Conservation (phyloP, 2,329 filamentous ascomycete species). For the Rutstroemia sp. region DNA sequence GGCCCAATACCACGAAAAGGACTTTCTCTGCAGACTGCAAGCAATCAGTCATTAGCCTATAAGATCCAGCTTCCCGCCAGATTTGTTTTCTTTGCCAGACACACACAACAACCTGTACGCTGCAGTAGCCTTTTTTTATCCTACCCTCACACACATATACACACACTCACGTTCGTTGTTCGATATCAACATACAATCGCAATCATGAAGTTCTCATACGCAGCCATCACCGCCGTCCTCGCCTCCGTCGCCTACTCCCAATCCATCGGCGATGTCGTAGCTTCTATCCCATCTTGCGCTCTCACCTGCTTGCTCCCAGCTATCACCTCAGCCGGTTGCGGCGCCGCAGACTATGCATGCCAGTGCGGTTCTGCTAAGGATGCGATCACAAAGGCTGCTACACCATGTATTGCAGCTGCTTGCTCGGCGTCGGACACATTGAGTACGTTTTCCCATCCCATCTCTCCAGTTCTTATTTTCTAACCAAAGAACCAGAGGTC, state of each 20-base stretch:
- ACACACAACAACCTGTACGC: background rate
- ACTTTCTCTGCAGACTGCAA: background rate
- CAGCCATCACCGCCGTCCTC: constrained; percentile 9
- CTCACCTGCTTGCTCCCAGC: constrained; percentile 17
- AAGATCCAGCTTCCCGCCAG: background rate
- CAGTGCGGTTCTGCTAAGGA: constrained; percentile 16
- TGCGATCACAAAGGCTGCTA: constrained; percentile 15
- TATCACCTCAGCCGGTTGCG: constrained; percentile 15
- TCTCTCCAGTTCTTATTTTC: background rate
- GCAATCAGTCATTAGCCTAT: background rate
- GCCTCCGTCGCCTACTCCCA: constrained; percentile 18
- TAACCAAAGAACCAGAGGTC: background rate
- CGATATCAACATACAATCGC: background rate
- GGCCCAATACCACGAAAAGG: background rate
- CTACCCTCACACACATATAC: background rate
- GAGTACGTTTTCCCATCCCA: constrained; percentile 14
- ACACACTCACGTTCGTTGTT: background rate
- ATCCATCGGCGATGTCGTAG: constrained; percentile 10
- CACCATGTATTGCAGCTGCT: constrained; percentile 18
- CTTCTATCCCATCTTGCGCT: constrained; percentile 20
- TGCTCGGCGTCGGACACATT: constrained; percentile 18
- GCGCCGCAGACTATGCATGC: constrained; percentile 17
- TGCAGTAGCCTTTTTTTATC: background rate
- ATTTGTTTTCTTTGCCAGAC: background rate
- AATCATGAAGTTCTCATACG: constrained; percentile 16